Base-by-base conservation (phyloP, 2,329 filamentous ascomycete species). In the Microsporum audouinii region DNA sequence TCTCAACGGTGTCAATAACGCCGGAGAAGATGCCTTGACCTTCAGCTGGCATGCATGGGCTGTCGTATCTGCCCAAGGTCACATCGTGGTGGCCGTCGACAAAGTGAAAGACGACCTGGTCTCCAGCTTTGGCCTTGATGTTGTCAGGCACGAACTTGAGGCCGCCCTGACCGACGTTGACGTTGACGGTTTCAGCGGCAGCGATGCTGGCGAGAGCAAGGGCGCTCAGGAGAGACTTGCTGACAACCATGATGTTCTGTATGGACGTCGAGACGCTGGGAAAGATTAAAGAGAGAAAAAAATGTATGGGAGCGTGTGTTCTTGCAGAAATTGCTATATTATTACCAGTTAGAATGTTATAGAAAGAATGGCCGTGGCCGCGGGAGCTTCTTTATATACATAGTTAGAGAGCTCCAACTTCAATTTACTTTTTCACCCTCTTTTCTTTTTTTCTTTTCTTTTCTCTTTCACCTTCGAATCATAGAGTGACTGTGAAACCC, bases 11-110 rank as follows among this genome's bases (percentile, higher is more conserved):
- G 38, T 64, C 62, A 27, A 65, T 53, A 31, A 61, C 47, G 6
- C 64, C 64, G 29, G 64, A 65, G 39, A 59, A 65, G 59, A 65
- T 62, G 7, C 59, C 47, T 17, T 58, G 27, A 17, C 43, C 38
- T 5, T 45, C 36, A 5, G 39, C 34, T 39, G 60, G 59, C 41
- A 61, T 56, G 45, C 62, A 63, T 31, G 62, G 60, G 14, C 17
- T 17, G 47, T 57, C 33, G 49, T 61, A 61, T 43, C 38, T 41
- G 23, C 62, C 62, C 36, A 31, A 7, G 36, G 62, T 49, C 3
- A 63, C 62, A 29, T 63, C 62, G 49, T 63, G 62, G 60, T 61
- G 49, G n/a, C 51, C 57, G 31, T n/a, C 29, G 47, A 59, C 60
- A 41, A 59, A 63, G 51, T 63, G 62, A 49, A 63, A 63, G 27